Evolutionary conservation across 805 yeast genomes (phyloP).

Genomic region (Metschnikowia sp.): DNA sequence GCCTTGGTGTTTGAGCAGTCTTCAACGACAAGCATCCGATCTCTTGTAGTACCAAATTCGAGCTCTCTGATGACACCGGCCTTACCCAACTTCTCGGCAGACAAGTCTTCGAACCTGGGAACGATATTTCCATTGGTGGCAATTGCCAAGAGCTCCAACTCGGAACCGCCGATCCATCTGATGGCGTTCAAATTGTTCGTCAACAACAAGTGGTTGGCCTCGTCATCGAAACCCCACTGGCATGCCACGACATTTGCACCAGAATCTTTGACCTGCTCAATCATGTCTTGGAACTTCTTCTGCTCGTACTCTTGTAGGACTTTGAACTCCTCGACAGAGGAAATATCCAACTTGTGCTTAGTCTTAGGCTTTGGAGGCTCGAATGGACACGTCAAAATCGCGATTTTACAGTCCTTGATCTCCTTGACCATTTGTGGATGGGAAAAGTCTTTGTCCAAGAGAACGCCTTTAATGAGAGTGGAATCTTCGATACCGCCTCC

Average conservation of each 20-base stretch:
- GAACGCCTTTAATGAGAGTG: conserved; percentile 81
- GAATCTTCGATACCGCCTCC: conserved; percentile 94
- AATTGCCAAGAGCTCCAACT: conserved; percentile 90
- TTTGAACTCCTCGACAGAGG: conserved; percentile 90
- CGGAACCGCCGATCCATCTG: conserved; percentile 99
- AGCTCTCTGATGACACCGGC: conserved; percentile 85
- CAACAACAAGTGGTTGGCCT: conserved; percentile 88
- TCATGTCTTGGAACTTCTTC: conserved; percentile 87
- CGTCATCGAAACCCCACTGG: conserved; percentile 99
- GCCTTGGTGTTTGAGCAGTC: conserved; percentile 83
- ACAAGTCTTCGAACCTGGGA: conserved; percentile 91
- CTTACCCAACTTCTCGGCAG: conserved; percentile 75
- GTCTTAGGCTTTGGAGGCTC: conserved; percentile 99
- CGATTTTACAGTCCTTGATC: conserved; percentile 77
- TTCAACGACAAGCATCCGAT: conserved; percentile 92
- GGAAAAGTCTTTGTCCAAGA: conserved; percentile 93
- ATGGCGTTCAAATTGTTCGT: conserved; percentile 92
- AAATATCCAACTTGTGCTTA: conserved; percentile 91
- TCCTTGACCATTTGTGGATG: conserved; percentile 97
- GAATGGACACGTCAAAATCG: conserved; percentile 96
- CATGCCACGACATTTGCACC: conserved; percentile 97
- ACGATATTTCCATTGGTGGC: conserved; percentile 97
- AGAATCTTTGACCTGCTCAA: conserved; percentile 73
- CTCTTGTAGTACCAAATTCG: conserved; percentile 94
- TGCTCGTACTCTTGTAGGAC: conserved; percentile 90